Evolutionary conservation across 2,329 filamentous ascomycete genomes (phyloP).

Genomic region (Helicocarpus griseus): DNA sequence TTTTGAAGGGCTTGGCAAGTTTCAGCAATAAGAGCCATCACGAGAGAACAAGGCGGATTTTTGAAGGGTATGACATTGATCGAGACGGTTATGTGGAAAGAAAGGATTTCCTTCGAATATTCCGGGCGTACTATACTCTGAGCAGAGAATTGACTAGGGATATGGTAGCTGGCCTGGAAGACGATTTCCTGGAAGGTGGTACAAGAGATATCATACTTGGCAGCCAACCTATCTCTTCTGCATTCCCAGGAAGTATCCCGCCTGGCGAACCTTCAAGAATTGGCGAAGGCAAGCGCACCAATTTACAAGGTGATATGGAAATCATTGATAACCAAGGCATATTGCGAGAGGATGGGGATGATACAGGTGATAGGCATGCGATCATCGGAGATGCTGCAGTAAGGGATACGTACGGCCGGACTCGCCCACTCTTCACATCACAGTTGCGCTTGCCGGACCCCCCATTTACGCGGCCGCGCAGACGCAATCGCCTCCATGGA

Average conservation of each 20-base stretch:
- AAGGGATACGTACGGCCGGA: conserved; percentile 24
- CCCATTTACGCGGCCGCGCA: conserved; percentile 5
- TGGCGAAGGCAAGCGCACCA: conserved; percentile 58
- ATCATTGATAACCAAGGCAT: conserved; percentile 52
- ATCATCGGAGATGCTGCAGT: conserved; percentile 45
- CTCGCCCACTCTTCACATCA: conserved; percentile 11
- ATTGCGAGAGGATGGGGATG: conserved; percentile 50
- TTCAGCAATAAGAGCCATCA: conserved; percentile 49
- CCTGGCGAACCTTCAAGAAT: conserved; percentile 50
- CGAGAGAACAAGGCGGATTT: conserved; percentile 63
- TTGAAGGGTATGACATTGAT: conserved; percentile 86
- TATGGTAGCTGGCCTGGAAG: conserved; percentile 66
- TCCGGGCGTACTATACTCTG: conserved; percentile 82
- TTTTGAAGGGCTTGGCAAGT: conserved; percentile 68
- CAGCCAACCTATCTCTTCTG: conserved; percentile 69
- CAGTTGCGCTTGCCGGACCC: conserved; percentile 11
- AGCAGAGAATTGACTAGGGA: conserved; percentile 85
- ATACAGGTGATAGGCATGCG: conserved; percentile 51
- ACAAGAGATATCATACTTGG: conserved; percentile 66
- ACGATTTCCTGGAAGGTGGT: conserved; percentile 65
- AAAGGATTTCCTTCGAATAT: conserved; percentile 82
- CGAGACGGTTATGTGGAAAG: conserved; percentile 76
- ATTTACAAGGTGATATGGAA: conserved; percentile 54
- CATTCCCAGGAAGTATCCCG: conserved; percentile 60
- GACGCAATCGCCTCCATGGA: conserved; percentile 1